Conservation (phyloP, 2,329 filamentous ascomycete species). For the Pseudogymnoascus sp. region DNA sequence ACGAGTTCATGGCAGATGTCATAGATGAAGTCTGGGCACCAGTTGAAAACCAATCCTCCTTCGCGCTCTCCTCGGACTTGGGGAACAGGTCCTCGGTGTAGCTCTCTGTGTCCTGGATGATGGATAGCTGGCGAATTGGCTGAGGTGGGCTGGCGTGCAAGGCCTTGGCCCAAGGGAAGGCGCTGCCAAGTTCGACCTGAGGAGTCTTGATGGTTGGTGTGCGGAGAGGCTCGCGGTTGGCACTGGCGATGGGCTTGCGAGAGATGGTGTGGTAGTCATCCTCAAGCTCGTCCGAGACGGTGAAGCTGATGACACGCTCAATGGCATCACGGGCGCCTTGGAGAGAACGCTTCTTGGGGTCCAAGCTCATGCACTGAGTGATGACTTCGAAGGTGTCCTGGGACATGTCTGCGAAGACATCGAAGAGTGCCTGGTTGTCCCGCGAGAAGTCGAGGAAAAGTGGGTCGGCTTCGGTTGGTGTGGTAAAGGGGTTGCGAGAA, state of each 20-base stretch:
- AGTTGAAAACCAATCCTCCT: slow-evolving; percentile 72
- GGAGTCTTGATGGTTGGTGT: slow-evolving; percentile 93
- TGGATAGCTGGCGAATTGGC: slow-evolving; percentile 73
- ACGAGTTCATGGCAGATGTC: slow-evolving; percentile 78
- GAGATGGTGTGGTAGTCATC: slow-evolving; percentile 83
- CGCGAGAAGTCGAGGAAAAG: slow-evolving; percentile 88
- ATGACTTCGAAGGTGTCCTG: slow-evolving; percentile 96
- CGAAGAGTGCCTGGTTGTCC: slow-evolving; percentile 92
- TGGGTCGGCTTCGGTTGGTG: slow-evolving; percentile 81
- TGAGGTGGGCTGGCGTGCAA: slow-evolving; percentile 68
- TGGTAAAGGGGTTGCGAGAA: slow-evolving; percentile 91
- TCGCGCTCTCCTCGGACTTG: slow-evolving; percentile 58
- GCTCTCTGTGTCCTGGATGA: slow-evolving; percentile 70
- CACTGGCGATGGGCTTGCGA: slow-evolving; percentile 67
- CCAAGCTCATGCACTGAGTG: slow-evolving; percentile 80
- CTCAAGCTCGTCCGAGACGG: slow-evolving; percentile 80
- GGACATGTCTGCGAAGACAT: slow-evolving; percentile 97
- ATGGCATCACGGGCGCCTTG: slow-evolving; percentile 71
- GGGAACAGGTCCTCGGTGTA: slow-evolving; percentile 83
- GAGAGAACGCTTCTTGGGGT: slow-evolving; percentile 82
- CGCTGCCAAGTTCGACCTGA: slow-evolving; percentile 61
- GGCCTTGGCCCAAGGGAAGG: slow-evolving; percentile 93
- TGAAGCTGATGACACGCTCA: slow-evolving; percentile 77
- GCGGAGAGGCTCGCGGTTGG: slow-evolving; percentile 89
- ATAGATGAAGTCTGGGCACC: slow-evolving; percentile 73